Percentiles rank a stretch among this genome's conserved stretches.
phyloP scores from a whole-genome alignment of 163 green algal genomes.

The Coccomyxa subellipsoidea region DNA sequence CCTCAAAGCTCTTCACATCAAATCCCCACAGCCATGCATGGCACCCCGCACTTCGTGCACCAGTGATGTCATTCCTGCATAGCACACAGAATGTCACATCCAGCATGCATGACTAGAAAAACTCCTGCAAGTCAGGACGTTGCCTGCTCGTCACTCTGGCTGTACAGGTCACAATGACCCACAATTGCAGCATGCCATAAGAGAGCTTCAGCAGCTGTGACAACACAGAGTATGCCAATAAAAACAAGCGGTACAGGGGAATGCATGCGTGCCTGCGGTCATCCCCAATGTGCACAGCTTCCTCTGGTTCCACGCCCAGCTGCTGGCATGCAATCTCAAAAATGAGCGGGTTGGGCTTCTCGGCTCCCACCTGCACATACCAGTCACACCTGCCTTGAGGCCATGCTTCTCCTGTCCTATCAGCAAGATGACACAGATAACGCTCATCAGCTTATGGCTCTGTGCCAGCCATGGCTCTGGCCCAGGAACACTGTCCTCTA shows the following conservation, averaged over 20 bases:
- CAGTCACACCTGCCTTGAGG: background rate
- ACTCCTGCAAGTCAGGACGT: background rate
- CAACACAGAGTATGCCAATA: background rate
- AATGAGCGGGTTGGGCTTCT: slow-evolving; percentile 82
- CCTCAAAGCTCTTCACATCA: slow-evolving; percentile 53
- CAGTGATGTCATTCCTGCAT: slow-evolving; percentile 62
- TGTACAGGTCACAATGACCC: background rate
- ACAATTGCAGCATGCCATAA: background rate
- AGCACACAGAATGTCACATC: background rate
- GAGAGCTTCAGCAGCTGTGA: background rate
- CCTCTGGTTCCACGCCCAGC: slow-evolving; percentile 46
- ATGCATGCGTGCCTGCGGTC: slow-evolving; percentile 47
- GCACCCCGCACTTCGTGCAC: slow-evolving; percentile 58
- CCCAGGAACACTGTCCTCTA: background rate
- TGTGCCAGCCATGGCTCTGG: background rate
- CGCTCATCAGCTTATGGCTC: background rate
- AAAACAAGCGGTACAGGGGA: background rate
- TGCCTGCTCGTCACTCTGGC: background rate
- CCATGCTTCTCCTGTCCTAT: slow-evolving; percentile 17
- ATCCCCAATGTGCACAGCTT: slow-evolving; percentile 79
- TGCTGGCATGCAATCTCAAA: slow-evolving; percentile 62
- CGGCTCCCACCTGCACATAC: slow-evolving; percentile 50
- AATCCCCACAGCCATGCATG: slow-evolving; percentile 64
- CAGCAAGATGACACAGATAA: background rate
- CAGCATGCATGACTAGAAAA: background rate